Evolutionary conservation across 176 grass and related monocot genomes (phyloP), one percentile per base, ranked within the genome.

Genomic region (Oryza meyeriana): DNA sequence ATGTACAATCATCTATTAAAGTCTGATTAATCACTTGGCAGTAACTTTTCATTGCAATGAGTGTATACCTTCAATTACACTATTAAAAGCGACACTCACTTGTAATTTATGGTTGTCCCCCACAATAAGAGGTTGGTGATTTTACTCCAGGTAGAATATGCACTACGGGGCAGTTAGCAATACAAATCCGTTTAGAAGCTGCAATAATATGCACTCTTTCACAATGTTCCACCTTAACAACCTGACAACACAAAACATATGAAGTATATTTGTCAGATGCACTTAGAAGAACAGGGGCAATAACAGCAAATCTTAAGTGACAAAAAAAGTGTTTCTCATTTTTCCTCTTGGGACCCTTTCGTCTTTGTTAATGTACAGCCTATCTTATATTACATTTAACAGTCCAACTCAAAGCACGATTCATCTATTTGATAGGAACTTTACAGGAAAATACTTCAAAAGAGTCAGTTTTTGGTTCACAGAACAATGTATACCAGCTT

Each of bases 71-170:
- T 76, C 58, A 82, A 73, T 10, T 34, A 84, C 59, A 79, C 36
- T 28, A 77, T 47, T 63, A 52, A 36, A 71, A 61, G 47, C 62
- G 58, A 76, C 57, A 71, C 79, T 87, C 81, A 92, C 96, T 72
- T 99, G 96, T 83, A 99, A 81, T 84, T 99, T 99, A 89, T 99
- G 93, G 87, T 99, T 99, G 79, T 99, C 96, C 64, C 96, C 96
- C 44, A 95, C 81, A 25, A 99, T 84, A 74, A 99, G 93, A 74
- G 96, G 96, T 72, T 77, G 87, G 57, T 94, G 87, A 83, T 95
- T 95, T 99, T 73, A 99, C 91, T 41, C 96, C 74, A 99, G 71
- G 80, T 90, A 99, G 80, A 99, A 99, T 38, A 95, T 78, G 81
- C 96, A 99, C 62, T 99, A n/a, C 96, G 5, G 91, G 96, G 40